Base-by-base conservation (phyloP, 2,329 filamentous ascomycete species). In the Aspergillus ochraceus region DNA sequence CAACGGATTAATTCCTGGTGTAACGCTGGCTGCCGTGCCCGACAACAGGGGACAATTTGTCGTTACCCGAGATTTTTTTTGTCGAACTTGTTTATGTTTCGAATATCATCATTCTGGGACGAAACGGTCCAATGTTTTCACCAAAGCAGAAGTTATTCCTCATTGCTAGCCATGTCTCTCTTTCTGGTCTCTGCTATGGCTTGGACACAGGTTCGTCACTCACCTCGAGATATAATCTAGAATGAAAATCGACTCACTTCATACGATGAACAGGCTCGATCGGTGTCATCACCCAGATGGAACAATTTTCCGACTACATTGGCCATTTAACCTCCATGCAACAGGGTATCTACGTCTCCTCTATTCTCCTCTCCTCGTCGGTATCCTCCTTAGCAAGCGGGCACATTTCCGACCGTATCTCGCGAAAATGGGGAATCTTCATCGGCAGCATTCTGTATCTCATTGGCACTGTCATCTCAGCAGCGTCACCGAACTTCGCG, bases 201-300 rank as follows among this genome's bases (percentile, higher is more conserved):
- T 51, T 63, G 30, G 61, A 63, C 22, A 63, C 61, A 46, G 59
- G 61, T 61, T 46, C 32, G 53, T 54, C 47, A 9, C 6, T 29
- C n/a, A 26, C n/a, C 10, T 19, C 17, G 3, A 42, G 19, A 19
- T 29, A 20, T 5, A 36, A 46, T 12, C 11, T 17, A 36, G 32
- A 6, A 5, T 36, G 10, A 17, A 10, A 14, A 3, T 4, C n/a
- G 17, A n/a, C 17, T 3, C 9, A 14, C 26, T 22, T n/a, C 22
- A 36, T 9, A 49, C 20, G 9, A 47, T 26, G 24, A 32, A 2
- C 45, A 61, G 61, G 61, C 14, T 63, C 61, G 3, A 63, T 63
- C 32, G 61, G 59, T 26, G 55, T 59, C 2, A 54, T 63, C 19
- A 63, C 61, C 24, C 61, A 63, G 36, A 63, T 63, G 61, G 54